Base-by-base conservation (phyloP, 306 rosid species). In the Pyrus pyrifolia region DNA sequence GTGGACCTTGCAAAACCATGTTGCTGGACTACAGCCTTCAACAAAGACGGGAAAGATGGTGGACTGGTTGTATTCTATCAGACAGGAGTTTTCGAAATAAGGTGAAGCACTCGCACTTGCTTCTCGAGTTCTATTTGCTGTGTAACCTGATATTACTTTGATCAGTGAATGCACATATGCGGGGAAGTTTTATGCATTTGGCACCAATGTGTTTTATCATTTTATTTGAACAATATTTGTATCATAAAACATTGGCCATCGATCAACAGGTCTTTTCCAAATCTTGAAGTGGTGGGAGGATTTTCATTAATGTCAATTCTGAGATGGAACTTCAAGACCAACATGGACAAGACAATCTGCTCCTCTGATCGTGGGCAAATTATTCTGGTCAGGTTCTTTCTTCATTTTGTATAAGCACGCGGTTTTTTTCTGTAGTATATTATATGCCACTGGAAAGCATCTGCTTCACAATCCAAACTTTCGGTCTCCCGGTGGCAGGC, bases 11-110 rank as follows among this genome's bases (percentile, higher is more conserved):
- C 53, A 71, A 83, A 90, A 12, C 87, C 65, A 68, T 93, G 94
- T 79, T 84, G 90, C 84, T 93, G 97, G 98, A 88, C 96, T 60
- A 75, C 90, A 62, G 83, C 73, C 62, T 80, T 91, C 21, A 86
- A 82, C 86, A 90, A 88, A 88, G 83, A 86, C 65, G 93, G 85
- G 78, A 87, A 85, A 76, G 89, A 88, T 55, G 75, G 78, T 81
- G 87, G 86, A 25, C 76, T 91, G 73, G 80, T 81, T 80, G 80
- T 90, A 68, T 87, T 93, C 51, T 90, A 90, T 85, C 93, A 80
- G 72, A 87, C 86, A 72, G 94, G 98, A 77, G 88, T 67, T 80
- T 85, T 93, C 80, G 97, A 93, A 82, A 81, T 90, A 84, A 93
- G 98, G 98, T 91, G 82, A 81, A 83, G 68, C 74, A 79, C 82